A percentile compares a stretch with the other conserved stretches of the same genome.
Conservation (phyloP, 2,329 filamentous ascomycete genomes). For the Samsoniella hepiali region DNA sequence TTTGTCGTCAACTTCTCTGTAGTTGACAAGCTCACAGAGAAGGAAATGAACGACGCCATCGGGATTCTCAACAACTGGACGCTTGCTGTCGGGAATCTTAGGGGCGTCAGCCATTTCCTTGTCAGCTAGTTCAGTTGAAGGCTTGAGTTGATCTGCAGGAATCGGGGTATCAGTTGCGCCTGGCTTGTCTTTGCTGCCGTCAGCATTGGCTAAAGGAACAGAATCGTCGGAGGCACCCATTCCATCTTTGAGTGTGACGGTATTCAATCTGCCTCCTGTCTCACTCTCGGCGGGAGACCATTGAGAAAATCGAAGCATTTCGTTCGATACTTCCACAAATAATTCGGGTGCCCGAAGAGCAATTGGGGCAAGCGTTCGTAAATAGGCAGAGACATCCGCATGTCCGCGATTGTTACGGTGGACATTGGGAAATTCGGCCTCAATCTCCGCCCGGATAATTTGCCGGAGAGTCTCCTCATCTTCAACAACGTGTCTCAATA, state of each 20-base stretch:
- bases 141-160: constrained; percentile 49
- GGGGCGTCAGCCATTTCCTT: constrained; percentile 61
- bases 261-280: constrained; percentile 29
- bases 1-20: constrained; percentile 88
- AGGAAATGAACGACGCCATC: constrained; percentile 96
- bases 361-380: constrained; percentile 73
- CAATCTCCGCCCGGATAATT: constrained; percentile 88
- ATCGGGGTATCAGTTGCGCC: constrained; percentile 20
- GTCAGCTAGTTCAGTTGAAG: constrained; percentile 56
- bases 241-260: constrained; percentile 42
- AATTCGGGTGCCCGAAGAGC: constrained; percentile 78
- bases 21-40: constrained; percentile 85
- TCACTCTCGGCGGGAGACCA: constrained; percentile 47
- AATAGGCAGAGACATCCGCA: constrained; percentile 68
- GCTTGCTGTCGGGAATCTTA: constrained; percentile 69
- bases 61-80: constrained; percentile 83
- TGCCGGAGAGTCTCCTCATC: constrained; percentile 89
- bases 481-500: constrained; percentile 89
- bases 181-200: constrained; percentile 20
- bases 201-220: constrained; percentile 18
- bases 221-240: constrained; percentile 19
- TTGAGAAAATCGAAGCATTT: constrained; percentile 71
- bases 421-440: constrained; percentile 64
- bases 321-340: constrained; percentile 84
- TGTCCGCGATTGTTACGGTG: constrained; percentile 47